These are phyloP conservation scores for Monilinia laxa DNA, from an alignment of 2,329 filamentous ascomycete species.

Conservation along the genomic window DNA sequence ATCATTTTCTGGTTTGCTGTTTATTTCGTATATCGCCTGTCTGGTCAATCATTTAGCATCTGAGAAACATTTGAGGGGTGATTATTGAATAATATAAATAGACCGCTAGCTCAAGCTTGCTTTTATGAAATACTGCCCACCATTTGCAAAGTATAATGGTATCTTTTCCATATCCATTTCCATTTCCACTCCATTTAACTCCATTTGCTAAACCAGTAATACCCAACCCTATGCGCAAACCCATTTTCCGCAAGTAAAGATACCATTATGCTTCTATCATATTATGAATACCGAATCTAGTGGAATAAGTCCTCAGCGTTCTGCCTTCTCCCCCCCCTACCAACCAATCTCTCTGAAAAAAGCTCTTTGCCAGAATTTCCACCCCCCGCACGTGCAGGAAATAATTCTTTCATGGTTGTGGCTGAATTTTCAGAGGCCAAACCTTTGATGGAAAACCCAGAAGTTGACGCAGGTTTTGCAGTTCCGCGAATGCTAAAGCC, in stretches of 20 bases:
- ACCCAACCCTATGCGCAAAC: neutral
- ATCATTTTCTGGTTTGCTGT: too few species aligned
- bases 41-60: neutral
- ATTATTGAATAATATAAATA: slow-evolving; percentile 15
- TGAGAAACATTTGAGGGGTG: slow-evolving; percentile 1
- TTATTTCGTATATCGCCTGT: too few species aligned
- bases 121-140: slow-evolving; percentile 8
- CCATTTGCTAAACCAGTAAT: slow-evolving; percentile 16
- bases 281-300: slow-evolving; percentile 42
- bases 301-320: slow-evolving; percentile 72
- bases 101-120: neutral
- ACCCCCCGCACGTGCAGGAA: slow-evolving; percentile 59
- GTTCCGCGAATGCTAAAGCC: slow-evolving; percentile 62
- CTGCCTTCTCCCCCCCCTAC: slow-evolving; percentile 58
- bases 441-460: slow-evolving; percentile 66
- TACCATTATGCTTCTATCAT: neutral
- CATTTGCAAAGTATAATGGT: slow-evolving; percentile 12
- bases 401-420: slow-evolving; percentile 61
- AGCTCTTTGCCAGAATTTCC: slow-evolving; percentile 67
- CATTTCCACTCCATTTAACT: slow-evolving; percentile 11
- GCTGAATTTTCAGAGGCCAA: slow-evolving; percentile 54
- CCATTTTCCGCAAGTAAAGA: neutral
- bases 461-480: slow-evolving; percentile 43
- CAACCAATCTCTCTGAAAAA: slow-evolving; percentile 60
- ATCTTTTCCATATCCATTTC: slow-evolving; percentile 16